Base-by-base conservation (phyloP, 2,329 filamentous ascomycete species). In the Elsinoe arachidis region DNA sequence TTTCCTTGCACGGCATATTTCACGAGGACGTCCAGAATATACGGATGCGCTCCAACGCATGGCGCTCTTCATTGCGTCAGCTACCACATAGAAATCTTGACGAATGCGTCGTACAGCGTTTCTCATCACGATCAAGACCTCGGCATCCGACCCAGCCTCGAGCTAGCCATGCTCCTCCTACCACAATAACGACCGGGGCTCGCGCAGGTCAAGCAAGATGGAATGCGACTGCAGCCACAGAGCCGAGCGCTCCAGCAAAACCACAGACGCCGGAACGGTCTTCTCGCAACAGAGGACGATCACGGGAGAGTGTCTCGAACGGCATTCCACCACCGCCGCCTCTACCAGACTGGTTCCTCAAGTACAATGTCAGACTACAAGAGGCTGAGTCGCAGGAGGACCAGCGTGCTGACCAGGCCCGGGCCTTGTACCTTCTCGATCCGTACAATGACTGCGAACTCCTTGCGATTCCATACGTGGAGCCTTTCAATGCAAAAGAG, bases 331-430 rank as follows among this genome's bases (percentile, higher is more conserved):
- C 54, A 26, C 66, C 68, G 2, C 67, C 68, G 15, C 66, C 67
- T 6, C 60, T 71, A n/a, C 70, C 70, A 11, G 64, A 68, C 5
- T 72, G 70, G 70, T 72, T 72, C 55, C 53, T 72, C 46, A 63
- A 64, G 21, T 62, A 70, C 53, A 71, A 72, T 63, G 68, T 72
- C 44, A 64, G 64, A 43, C 60, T 70, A 12, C 58, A 60, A 23
- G 54, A 56, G 17, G 33, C 39, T 11, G 52, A 59, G 12, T 26
- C 2, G n/a, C 37, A 52, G 21, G 30, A 37, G 14, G 14, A 34
- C 15, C n/a, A 21, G 6, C 14, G 30, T 5, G 15, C 41, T 12
- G 30, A 59, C 9, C 35, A 56, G 26, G 37, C 35, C 12, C 38
- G 35, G 37, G 56, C 54, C 9, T 33, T 56, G 14, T 43, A 35